A percentile compares a stretch with the other conserved stretches of the same genome.
These are phyloP conservation scores for Geotrichum histeridarum DNA, from an alignment of 1,139 yeast species.

Conservation along the genomic window DNA sequence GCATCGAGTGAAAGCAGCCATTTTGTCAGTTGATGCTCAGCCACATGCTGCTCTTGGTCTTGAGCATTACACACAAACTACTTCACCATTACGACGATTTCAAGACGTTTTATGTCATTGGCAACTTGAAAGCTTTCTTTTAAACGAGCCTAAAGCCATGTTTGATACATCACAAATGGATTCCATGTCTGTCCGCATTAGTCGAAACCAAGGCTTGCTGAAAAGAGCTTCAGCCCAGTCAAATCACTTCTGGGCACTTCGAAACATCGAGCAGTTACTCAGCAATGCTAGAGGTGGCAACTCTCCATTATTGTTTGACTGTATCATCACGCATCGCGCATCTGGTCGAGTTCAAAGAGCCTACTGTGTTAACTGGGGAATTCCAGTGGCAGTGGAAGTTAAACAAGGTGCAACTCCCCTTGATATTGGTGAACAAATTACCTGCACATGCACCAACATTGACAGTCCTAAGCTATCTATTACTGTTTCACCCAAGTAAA, in stretches of 20 bases:
- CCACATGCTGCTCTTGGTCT: slow-evolving; percentile 66
- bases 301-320: slow-evolving; percentile 7
- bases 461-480: slow-evolving; percentile 8
- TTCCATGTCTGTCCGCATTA: slow-evolving; percentile 14
- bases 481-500: neutral
- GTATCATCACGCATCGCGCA: slow-evolving; percentile 10
- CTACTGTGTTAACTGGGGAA: slow-evolving; percentile 23
- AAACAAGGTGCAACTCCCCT: slow-evolving; percentile 12
- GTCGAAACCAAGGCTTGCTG: slow-evolving; percentile 17
- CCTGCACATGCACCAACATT: slow-evolving; percentile 7
- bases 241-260: slow-evolving; percentile 16
- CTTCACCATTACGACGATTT: slow-evolving; percentile 85
- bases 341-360: slow-evolving; percentile 13
- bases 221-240: slow-evolving; percentile 15
- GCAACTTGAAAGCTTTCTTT: slow-evolving; percentile 50
- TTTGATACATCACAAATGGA: slow-evolving; percentile 16
- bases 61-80: slow-evolving; percentile 61
- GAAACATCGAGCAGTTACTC: slow-evolving; percentile 7
- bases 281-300: neutral
- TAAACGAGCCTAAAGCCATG: slow-evolving; percentile 10
- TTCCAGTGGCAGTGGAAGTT: slow-evolving; percentile 10
- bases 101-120: slow-evolving; percentile 81
- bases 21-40: slow-evolving; percentile 40
- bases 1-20: slow-evolving; percentile 41
- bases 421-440: slow-evolving; percentile 5